These are phyloP conservation scores for Aureobasidium sp. DNA, from an alignment of 2,329 filamentous ascomycete species.

Conservation along the genomic window DNA sequence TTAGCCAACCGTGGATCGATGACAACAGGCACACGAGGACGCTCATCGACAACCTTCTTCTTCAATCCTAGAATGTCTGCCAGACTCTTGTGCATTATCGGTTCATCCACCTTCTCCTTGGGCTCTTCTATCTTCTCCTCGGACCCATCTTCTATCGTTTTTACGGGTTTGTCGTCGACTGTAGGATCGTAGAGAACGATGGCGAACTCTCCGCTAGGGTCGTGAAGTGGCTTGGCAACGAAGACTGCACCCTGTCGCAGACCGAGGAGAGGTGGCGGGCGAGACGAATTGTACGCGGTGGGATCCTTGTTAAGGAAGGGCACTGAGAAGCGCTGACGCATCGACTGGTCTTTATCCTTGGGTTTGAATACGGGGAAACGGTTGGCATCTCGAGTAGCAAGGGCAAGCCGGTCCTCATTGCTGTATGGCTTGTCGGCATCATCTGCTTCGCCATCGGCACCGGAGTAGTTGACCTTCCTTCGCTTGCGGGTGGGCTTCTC, in stretches of 20 bases:
- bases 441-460: conserved; percentile 60
- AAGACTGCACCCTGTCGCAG: conserved; percentile 78
- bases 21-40: conserved; percentile 89
- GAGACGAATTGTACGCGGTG: conserved; percentile 62
- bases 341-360: conserved; percentile 77
- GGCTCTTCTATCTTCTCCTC: conserved; percentile 35
- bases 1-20: conserved; percentile 87
- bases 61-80: conserved; percentile 92
- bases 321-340: conserved; percentile 70
- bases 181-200: conserved; percentile 96
- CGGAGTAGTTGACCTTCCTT: conserved; percentile 80
- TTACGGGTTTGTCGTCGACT: conserved; percentile 66
- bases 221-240: conserved; percentile 81
- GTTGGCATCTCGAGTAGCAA: conserved; percentile 80
- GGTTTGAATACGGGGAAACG: conserved; percentile 77
- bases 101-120: conserved; percentile 58
- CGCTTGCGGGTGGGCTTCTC: conserved; percentile 81
- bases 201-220: conserved; percentile 89
- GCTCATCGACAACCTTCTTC: conserved; percentile 66
- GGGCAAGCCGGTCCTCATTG: conserved; percentile 75
- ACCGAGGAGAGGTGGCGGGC: conserved; percentile 79
- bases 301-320: conserved; percentile 77
- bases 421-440: conserved; percentile 72
- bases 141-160: conserved; percentile 42
- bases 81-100: conserved; percentile 86